A percentile compares a stretch with the other conserved stretches of the same genome.
These are phyloP conservation scores for Pholiota conissans DNA, from an alignment of 768 basidiomycete genomes.

Conservation along the genomic window DNA sequence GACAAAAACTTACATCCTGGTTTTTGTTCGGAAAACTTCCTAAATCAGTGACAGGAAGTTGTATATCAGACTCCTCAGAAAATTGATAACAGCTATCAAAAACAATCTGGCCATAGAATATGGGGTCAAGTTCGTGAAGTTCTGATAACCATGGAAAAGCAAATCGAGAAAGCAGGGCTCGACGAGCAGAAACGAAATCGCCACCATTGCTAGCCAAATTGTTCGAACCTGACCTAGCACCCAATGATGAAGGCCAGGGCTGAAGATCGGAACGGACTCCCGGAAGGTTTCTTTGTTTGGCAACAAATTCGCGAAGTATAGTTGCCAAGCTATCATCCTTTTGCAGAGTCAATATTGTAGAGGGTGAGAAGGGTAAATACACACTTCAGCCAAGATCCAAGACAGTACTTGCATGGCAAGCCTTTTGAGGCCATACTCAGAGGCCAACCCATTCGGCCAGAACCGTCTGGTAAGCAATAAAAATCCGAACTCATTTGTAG, in stretches of 20 bases:
- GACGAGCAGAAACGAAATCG: conserved; percentile 65
- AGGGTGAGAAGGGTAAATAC: conserved; percentile 7
- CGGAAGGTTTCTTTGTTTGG: conserved; percentile 56
- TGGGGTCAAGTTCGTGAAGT: conserved; percentile 61
- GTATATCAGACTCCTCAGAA: conserved; percentile 24
- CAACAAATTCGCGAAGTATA: conserved; percentile 69
- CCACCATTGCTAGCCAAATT: conserved; percentile 59
- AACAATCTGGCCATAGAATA: conserved; percentile 49
- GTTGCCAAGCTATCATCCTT: conserved; percentile 69
- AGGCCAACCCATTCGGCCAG: conserved; percentile 74
- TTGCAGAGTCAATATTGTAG: neutral
- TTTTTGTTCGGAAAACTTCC: neutral
- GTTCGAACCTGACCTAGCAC: conserved; percentile 33
- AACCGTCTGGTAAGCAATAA: conserved; percentile 66
- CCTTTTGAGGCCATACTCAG: conserved; percentile 67
- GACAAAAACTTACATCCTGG: neutral
- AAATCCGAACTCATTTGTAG: conserved; percentile 74
- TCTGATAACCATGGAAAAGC: conserved; percentile 69
- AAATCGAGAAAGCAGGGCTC: conserved; percentile 53
- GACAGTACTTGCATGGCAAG: conserved; percentile 55
- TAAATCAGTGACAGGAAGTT: neutral
- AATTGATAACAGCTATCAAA: conserved; percentile 55
- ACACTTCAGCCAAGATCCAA: conserved; percentile 78
- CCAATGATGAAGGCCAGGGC: conserved; percentile 55
- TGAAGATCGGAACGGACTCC: conserved; percentile 52